phyloP scores from a whole-genome alignment of 345 rosid species.

The Arabidopsis arenosa region DNA sequence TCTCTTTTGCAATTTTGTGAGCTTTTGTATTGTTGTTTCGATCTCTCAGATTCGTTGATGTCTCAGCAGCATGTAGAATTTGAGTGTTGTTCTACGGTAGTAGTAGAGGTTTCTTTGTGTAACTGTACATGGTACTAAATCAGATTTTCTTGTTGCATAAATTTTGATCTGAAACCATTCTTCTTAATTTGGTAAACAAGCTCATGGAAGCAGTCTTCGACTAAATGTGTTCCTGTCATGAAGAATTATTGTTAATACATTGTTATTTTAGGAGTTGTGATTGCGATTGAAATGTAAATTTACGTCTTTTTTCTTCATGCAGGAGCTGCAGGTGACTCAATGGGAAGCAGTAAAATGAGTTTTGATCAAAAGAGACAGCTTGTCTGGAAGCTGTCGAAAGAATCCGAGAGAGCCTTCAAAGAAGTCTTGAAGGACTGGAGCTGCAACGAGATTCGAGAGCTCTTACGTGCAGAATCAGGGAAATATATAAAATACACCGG shows the following conservation, averaged over 20 bases:
- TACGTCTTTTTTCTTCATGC: neutral
- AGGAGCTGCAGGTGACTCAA: constrained; percentile 42
- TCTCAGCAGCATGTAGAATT: neutral
- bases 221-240: neutral
- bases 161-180: neutral
- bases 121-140: neutral
- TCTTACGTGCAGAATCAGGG: constrained; percentile 64
- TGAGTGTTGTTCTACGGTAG: neutral
- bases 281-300: neutral
- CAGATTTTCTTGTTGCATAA: neutral
- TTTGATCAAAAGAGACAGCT: constrained; percentile 59
- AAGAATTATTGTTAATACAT: constrained; percentile 6
- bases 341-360: constrained; percentile 55
- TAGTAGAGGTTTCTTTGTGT: neutral
- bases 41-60: neutral
- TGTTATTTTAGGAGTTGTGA: neutral
- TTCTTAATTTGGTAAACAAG: neutral
- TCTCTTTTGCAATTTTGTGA: neutral
- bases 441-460: constrained; percentile 59
- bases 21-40: neutral
- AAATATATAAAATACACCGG: constrained; percentile 61
- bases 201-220: neutral
- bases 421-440: constrained; percentile 54
- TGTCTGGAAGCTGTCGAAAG: constrained; percentile 55
- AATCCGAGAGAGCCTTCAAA: constrained; percentile 50